These are phyloP conservation scores for Vaccinium myrtillus DNA, from an alignment of 148 eudicot genomes.

Conservation along the genomic window DNA sequence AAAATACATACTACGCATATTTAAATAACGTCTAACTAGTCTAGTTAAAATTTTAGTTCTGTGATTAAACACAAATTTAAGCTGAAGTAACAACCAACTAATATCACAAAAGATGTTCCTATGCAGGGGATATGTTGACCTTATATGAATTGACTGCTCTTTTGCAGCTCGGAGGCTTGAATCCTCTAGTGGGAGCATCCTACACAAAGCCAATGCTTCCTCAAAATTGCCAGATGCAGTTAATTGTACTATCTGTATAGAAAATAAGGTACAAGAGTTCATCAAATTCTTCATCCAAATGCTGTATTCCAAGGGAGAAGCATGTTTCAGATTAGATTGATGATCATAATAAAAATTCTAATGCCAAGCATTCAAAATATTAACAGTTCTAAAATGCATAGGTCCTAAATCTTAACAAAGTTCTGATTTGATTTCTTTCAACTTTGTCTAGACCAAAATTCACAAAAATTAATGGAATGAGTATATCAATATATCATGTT, in stretches of 20 bases:
- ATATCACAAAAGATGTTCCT: too few species aligned
- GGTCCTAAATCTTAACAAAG: background rate
- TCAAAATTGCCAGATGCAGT: constrained; percentile 99
- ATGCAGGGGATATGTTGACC: constrained; percentile 39
- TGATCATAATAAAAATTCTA: background rate
- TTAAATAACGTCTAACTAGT: too few species aligned
- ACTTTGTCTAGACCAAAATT: background rate
- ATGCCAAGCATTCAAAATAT: background rate
- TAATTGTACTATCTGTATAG: constrained; percentile 87
- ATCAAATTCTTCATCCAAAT: constrained; percentile 13
- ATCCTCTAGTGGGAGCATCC: constrained; percentile 94
- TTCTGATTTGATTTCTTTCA: constrained; percentile 1
- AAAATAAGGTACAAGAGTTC: background rate
- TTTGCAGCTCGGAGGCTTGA: constrained; percentile 92
- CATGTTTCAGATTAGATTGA: background rate
- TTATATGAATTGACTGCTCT: constrained; percentile 95
- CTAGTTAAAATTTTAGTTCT: too few species aligned
- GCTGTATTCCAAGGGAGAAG: background rate
- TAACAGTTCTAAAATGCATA: background rate
- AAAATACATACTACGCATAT: too few species aligned
- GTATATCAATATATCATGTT: background rate
- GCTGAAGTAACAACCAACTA: too few species aligned
- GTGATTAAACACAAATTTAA: too few species aligned
- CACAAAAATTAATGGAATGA: background rate
- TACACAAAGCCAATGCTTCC: constrained; percentile 93